Percentiles rank a stretch among this genome's conserved stretches.
Conservation (phyloP, 139 green algal genomes). For the Micractinium conductrix region DNA sequence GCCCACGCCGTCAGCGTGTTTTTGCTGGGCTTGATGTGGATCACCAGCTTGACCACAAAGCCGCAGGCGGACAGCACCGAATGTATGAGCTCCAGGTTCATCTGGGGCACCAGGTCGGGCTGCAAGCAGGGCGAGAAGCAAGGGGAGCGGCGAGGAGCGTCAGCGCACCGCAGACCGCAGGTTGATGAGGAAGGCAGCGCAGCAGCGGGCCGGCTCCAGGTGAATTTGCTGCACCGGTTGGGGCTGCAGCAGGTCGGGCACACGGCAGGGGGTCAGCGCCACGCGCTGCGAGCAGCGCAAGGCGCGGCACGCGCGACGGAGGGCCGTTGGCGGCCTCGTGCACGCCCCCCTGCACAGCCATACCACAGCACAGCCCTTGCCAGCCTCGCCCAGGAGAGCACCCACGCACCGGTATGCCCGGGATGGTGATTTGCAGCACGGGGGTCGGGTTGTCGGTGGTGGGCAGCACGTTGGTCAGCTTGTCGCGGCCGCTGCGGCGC, state of each 20-base stretch:
- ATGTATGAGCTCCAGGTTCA: conserved; percentile 60
- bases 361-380: not conserved
- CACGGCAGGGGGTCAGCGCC: not conserved
- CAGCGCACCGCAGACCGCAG: no score
- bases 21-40: conserved; percentile 65
- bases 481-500: conserved; percentile 1
- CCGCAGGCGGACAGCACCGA: conserved; percentile 72
- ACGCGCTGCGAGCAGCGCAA: not conserved
- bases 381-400: not conserved
- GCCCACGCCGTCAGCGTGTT: conserved; percentile 62
- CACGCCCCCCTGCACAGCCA: no score
- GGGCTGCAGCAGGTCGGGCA: no score
- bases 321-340: no score
- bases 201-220: not conserved
- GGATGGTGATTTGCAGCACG: conserved; percentile 9
- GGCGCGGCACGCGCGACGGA: no score
- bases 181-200: no score
- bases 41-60: conserved; percentile 73
- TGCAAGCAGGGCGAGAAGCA: not conserved
- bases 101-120: conserved; percentile 25
- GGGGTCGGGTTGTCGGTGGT: conserved; percentile 14
- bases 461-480: conserved; percentile 29
- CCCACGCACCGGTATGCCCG: conserved; percentile 1
- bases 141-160: not conserved
- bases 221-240: not conserved